These are phyloP conservation scores for Letharia columbiana DNA, from an alignment of 495 filamentous ascomycete species.

Conservation along the genomic window DNA sequence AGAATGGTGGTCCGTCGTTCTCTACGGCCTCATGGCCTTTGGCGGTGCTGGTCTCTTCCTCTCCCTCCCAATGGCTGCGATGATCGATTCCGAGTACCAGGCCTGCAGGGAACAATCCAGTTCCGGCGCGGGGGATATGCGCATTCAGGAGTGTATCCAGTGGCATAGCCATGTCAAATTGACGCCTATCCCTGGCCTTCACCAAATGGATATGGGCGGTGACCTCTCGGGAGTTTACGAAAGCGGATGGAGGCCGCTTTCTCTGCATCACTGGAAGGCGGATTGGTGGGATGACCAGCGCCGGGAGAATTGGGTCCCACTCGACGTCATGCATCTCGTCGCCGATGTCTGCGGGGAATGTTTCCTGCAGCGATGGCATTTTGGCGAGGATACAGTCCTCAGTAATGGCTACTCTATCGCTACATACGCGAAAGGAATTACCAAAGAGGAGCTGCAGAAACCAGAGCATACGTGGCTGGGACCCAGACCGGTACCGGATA, in stretches of 20 bases:
- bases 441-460: constrained; percentile 20
- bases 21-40: constrained; percentile 46
- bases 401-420: constrained; percentile 50
- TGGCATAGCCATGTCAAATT: constrained; percentile 41
- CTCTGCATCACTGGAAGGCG: constrained; percentile 52
- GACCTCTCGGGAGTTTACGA: constrained; percentile 51
- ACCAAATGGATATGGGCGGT: constrained; percentile 44
- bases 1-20: constrained; percentile 40
- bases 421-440: constrained; percentile 37
- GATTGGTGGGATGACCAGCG: constrained; percentile 41
- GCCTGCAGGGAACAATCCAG: constrained; percentile 32
- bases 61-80: constrained; percentile 40
- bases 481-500: constrained; percentile 15
- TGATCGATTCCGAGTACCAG: constrained; percentile 34
- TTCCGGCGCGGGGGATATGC: constrained; percentile 39
- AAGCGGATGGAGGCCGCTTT: constrained; percentile 40
- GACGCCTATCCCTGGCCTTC: constrained; percentile 44
- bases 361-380: constrained; percentile 49
- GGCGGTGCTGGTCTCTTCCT: constrained; percentile 55
- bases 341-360: constrained; percentile 50
- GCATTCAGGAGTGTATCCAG: constrained; percentile 46
- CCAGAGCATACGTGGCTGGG: constrained; percentile 44
- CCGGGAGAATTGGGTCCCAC: constrained; percentile 25
- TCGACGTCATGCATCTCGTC: constrained; percentile 42
- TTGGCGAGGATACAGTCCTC: constrained; percentile 47